Evolutionary conservation across 2,329 filamentous ascomycete species (phyloP).

Genomic region (Sphaerulina vaccinii): DNA sequence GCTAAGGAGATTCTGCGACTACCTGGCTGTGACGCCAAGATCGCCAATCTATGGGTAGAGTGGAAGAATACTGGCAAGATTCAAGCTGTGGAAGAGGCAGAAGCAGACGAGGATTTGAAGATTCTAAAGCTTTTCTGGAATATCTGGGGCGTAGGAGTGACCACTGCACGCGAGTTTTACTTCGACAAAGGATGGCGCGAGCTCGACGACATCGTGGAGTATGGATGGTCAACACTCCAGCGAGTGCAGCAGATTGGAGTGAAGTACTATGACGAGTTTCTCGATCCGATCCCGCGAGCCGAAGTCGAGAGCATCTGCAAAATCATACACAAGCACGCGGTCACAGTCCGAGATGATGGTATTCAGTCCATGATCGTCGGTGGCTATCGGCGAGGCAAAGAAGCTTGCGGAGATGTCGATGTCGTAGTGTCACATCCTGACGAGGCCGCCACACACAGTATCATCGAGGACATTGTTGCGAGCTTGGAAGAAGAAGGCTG

Average conservation of each 20-base stretch:
- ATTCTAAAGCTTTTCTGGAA: slow-evolving; percentile 71
- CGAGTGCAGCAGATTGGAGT: slow-evolving; percentile 89
- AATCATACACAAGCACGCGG: slow-evolving; percentile 66
- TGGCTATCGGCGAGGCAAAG: slow-evolving; percentile 77
- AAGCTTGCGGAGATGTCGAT: slow-evolving; percentile 76
- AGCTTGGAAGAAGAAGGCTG: slow-evolving; percentile 66
- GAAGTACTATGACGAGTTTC: slow-evolving; percentile 89
- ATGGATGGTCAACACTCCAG: slow-evolving; percentile 71
- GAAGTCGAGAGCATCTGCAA: slow-evolving; percentile 71
- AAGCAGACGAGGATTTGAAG: slow-evolving; percentile 62
- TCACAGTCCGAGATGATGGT: slow-evolving; percentile 54
- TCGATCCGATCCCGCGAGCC: slow-evolving; percentile 64
- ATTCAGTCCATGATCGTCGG: slow-evolving; percentile 69
- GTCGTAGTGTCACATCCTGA: slow-evolving; percentile 78
- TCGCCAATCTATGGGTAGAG: slow-evolving; percentile 73
- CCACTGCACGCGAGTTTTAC: slow-evolving; percentile 79
- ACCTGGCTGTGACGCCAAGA: slow-evolving; percentile 79
- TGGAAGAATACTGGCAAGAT: slow-evolving; percentile 62
- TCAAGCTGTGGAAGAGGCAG: slow-evolving; percentile 62
- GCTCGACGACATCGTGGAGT: slow-evolving; percentile 80
- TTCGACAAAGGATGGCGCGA: slow-evolving; percentile 73
- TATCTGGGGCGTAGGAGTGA: slow-evolving; percentile 89
- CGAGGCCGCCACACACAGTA: slow-evolving; percentile 62
- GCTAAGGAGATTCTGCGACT: slow-evolving; percentile 51
- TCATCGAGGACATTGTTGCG: slow-evolving; percentile 70